Conservation (phyloP, 2,329 filamentous ascomycete genomes). For the Alternaria incomplexa region DNA sequence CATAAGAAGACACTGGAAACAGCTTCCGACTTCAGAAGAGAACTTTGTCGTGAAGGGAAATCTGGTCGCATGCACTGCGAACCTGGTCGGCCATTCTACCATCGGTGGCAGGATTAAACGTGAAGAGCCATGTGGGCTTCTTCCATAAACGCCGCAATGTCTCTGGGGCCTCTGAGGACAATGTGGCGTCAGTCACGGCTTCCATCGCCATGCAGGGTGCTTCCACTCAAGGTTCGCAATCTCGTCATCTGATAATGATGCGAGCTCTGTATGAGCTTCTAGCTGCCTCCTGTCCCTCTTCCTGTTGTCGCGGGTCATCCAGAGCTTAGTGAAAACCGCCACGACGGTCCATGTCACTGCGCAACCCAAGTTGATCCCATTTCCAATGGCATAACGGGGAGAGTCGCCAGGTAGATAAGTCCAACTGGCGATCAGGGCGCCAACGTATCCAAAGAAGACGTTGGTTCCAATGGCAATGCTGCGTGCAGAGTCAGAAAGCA, state of each 20-base stretch:
- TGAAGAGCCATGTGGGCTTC: neutral
- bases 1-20: neutral
- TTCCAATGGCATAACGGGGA: slow-evolving; percentile 70
- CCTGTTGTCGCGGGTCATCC: slow-evolving; percentile 67
- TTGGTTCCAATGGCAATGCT: slow-evolving; percentile 22
- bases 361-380: slow-evolving; percentile 51
- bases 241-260: slow-evolving; percentile 58
- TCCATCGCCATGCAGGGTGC: slow-evolving; percentile 68
- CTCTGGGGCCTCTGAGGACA: neutral
- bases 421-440: slow-evolving; percentile 69
- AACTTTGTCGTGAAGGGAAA: neutral
- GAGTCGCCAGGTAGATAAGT: slow-evolving; percentile 65
- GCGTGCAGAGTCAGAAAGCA: slow-evolving; percentile 70
- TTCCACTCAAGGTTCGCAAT: slow-evolving; percentile 68
- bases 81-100: neutral
- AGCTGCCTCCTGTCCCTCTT: slow-evolving; percentile 60
- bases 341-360: slow-evolving; percentile 8
- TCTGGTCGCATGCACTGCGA: neutral
- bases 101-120: neutral
- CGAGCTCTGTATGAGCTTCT: slow-evolving; percentile 55
- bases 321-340: slow-evolving; percentile 53
- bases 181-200: slow-evolving; percentile 24
- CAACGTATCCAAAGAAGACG: slow-evolving; percentile 71
- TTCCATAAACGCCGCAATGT: neutral
- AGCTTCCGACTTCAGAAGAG: neutral